These are phyloP conservation scores for Amphicarpaea edgeworthii DNA, from an alignment of 306 rosid genomes.

Conservation along the genomic window DNA sequence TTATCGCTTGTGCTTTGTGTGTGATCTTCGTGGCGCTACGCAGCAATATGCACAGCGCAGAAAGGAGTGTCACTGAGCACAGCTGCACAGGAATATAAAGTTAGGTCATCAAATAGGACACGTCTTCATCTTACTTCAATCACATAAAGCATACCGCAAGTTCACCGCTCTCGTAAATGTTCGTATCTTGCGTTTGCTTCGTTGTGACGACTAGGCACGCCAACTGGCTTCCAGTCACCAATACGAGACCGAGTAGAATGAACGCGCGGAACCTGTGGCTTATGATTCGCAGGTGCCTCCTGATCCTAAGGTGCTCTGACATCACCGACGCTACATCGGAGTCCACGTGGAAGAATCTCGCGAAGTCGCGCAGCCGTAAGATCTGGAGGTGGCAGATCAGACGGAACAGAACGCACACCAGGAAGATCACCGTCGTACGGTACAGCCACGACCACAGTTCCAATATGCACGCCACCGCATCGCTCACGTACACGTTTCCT, in stretches of 20 bases:
- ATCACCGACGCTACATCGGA: conserved; percentile 79
- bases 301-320: conserved; percentile 81
- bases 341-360: conserved; percentile 72
- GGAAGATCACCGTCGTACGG: conserved; percentile 75
- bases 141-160: conserved; percentile 94
- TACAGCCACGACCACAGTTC: conserved; percentile 88
- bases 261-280: conserved; percentile 86
- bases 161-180: conserved; percentile 69
- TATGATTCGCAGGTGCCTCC: conserved; percentile 82
- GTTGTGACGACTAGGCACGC: conserved; percentile 71
- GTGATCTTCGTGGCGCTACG: conserved; percentile 94
- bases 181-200: conserved; percentile 39
- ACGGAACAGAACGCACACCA: conserved; percentile 88
- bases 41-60: conserved; percentile 66
- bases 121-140: too few relatives aligned
- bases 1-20: conserved; percentile 91
- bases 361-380: conserved; percentile 82
- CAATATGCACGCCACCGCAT: conserved; percentile 69
- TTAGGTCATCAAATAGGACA: too few relatives aligned
- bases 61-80: conserved; percentile 76
- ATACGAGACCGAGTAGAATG: conserved; percentile 58
- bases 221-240: conserved; percentile 81
- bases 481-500: conserved; percentile 74
- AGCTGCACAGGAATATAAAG: conserved; percentile 61
- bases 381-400: conserved; percentile 86